Base-by-base conservation (phyloP, 352 stramenopile genomes). In the Phytophthora fragariaefolia region DNA sequence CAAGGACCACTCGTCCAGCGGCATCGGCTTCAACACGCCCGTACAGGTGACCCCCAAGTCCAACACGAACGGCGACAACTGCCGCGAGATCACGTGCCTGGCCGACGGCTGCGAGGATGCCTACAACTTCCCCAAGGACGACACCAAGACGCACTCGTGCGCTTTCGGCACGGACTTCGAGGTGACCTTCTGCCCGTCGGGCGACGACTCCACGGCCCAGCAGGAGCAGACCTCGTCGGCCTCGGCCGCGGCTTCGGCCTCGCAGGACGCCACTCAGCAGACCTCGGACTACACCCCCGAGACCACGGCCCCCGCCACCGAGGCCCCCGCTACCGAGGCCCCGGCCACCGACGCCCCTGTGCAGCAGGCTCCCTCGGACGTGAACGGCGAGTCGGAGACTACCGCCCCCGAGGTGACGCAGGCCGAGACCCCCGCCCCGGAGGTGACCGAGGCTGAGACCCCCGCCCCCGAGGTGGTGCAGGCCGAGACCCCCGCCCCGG, bases 91-190 rank as follows among this genome's bases (percentile, higher is more conserved):
- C 49, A 82, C 64, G 51, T 94, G 86, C 50, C 56, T 80, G 17
- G 55, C 65, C 6, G 81, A 90, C 53, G 74, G 58, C 22, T 94
- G 86, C 60, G 48, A 69, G 23, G 86, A 94, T 40, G 82, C 83
- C 43, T 94, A 94, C 78, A 65, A 75, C 15, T 90, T 78, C 60
- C 86, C 86, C 0, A 69, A 83, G 68, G 83, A 94, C 57, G 82
- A 92, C 68, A 72, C 54, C 36, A 93, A 93, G 82, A 92, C 82
- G 7, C 83, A 91, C 69, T 83, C 77, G 45, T 93, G 85, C 50
- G 60, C 69, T 1, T 58, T 84, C 17, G 59, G 71, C 66, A 92
- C 85, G 36, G 66, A 93, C 66, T 89, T 91, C 27, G 67, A 73
- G 6, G 55, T 93, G 24, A 91, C 82, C 13, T 93, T 91, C 69